Conservation (phyloP, 129 eudicot genomes). For the Oenanthe sinensis region DNA sequence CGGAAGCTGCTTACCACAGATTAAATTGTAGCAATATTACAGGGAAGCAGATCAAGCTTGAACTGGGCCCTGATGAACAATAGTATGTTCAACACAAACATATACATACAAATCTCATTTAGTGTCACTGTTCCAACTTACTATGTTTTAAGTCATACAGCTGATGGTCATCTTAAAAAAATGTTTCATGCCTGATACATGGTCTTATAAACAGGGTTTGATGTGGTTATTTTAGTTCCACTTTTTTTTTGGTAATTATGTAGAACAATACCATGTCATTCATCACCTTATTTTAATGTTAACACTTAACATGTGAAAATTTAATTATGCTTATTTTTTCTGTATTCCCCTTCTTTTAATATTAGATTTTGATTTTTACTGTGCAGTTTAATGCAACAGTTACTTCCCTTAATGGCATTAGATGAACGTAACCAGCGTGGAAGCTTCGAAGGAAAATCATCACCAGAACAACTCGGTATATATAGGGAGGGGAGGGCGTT, state of each 20-base stretch:
- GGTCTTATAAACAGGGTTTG: background rate
- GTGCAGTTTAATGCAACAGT: slow-evolving; percentile 25
- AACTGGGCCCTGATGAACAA: slow-evolving; percentile 15
- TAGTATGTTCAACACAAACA: slow-evolving; percentile 11
- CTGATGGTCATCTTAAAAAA: background rate
- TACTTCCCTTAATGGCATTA: slow-evolving; percentile 14
- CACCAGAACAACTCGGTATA: slow-evolving; percentile 15
- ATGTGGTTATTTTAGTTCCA: background rate
- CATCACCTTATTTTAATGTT: background rate
- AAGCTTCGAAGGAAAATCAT: slow-evolving; percentile 12
- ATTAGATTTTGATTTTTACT: background rate
- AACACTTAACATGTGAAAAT: background rate
- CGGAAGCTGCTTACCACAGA: slow-evolving; percentile 29
- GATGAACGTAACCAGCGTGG: slow-evolving; percentile 17
- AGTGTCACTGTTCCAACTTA: background rate
- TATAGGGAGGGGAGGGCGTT: background rate
- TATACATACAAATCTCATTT: background rate
- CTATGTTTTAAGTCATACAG: background rate
- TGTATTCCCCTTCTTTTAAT: background rate
- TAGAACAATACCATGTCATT: background rate
- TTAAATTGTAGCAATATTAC: slow-evolving; percentile 16
- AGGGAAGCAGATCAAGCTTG: slow-evolving; percentile 25
- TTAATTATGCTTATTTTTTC: background rate
- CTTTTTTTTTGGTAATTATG: background rate
- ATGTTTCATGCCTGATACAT: background rate